Base-by-base conservation (phyloP, 306 rosid genomes). In the Bauhinia variegata region DNA sequence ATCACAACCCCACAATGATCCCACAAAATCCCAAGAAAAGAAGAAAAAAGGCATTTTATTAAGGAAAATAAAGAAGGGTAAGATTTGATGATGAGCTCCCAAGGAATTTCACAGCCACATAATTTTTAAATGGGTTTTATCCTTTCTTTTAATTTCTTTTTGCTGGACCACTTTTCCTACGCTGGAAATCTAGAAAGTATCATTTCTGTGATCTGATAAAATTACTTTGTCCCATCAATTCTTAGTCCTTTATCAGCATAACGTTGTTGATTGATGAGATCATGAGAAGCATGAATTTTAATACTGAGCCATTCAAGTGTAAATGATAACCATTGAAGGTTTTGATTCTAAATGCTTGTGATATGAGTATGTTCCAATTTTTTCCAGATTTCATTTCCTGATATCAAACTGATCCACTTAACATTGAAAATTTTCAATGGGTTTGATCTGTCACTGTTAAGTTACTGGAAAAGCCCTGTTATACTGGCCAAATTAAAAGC, bases 1-100 rank as follows among this genome's bases (percentile, higher is more conserved):
- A 73, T 78, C 83, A 73, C 71, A 67, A 62, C 59, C 72, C 34
- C 63, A 73, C 79, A 62, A 28, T 73, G 58, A 78, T 73, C 11
- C 67, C 83, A 74, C 69, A 54, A 15, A 41, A 51, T 23, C 54
- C 55, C 67, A 44, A 36, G 42, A 49, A 66, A 66, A 30, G 37
- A 64, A 66, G 54, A 66, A 48, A 66, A 48, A 48, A 6, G 43
- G 19, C 2, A 31, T 39, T 49, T 68, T 55, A 36, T 58, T 63
- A 52, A 10, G 44, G 41, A 57, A 52, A 65, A 39, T 32, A 41
- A 39, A 56, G 65, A 63, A 56, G 31, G 59, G 23, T 50, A 72
- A 56, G 43, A 60, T 62, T 61, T 76, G 38, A 71, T 39, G 70
- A 30, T 48, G 52, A 36, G 28, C 52, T 42, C 52, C 11, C 6